Evolutionary conservation across 108 stramenopile genomes (phyloP).

Genomic region (Stephanodiscus triporus): DNA sequence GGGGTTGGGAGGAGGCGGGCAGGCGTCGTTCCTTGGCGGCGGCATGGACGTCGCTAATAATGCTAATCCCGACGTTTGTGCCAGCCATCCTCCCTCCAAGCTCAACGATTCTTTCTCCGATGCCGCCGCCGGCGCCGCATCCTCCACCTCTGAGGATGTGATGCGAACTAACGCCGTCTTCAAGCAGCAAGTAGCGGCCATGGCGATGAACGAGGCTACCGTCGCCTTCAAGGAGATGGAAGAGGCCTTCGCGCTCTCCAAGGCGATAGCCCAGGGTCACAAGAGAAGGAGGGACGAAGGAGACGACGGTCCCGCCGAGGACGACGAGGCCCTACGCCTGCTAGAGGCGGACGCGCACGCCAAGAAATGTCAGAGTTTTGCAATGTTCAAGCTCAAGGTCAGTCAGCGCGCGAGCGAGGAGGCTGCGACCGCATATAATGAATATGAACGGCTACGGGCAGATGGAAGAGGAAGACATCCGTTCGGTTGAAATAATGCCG

Average conservation of each 20-base stretch:
- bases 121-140: neutral
- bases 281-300: neutral
- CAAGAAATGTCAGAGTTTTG: slow-evolving; percentile 35
- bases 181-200: slow-evolving; percentile 48
- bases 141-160: slow-evolving; percentile 1
- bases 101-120: neutral
- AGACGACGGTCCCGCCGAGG: slow-evolving; percentile 14
- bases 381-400: slow-evolving; percentile 50
- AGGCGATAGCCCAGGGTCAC: slow-evolving; percentile 16
- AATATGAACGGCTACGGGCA: neutral
- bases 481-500: too few relatives aligned
- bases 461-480: too few relatives aligned
- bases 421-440: slow-evolving; percentile 33
- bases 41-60: neutral
- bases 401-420: slow-evolving; percentile 47
- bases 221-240: slow-evolving; percentile 41
- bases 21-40: neutral
- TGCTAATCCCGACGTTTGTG: neutral
- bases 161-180: slow-evolving; percentile 26
- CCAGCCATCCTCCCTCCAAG: neutral
- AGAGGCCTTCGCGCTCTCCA: slow-evolving; percentile 29
- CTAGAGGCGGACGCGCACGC: slow-evolving; percentile 36
- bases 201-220: slow-evolving; percentile 50
- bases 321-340: slow-evolving; percentile 25
- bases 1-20: neutral